Base-by-base conservation (phyloP, 2,329 filamentous ascomycete species). In the Alternaria alternata region DNA sequence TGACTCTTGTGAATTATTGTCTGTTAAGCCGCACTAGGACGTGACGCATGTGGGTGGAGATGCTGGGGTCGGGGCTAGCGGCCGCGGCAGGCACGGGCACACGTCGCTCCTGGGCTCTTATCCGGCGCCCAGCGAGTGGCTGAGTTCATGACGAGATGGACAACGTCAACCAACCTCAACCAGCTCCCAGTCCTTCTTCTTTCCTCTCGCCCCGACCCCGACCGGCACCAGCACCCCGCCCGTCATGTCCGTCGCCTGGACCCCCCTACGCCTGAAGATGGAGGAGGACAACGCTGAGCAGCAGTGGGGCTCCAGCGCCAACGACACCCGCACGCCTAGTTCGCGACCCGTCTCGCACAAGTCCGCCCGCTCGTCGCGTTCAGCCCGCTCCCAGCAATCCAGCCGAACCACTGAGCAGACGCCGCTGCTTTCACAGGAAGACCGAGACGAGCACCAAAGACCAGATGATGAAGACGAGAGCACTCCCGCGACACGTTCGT, bases 371-470 rank as follows among this genome's bases (percentile, higher is more conserved):
- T 79, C 77, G 7, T 74, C 71, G 51, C 71, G 61, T 57, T 78
- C 75, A 48, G 63, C 70, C 24, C 71, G 61, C 28, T 77, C 75
- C 36, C 68, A 74, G 46, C 61, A 70, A 39, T 76, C 75, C 16
- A 75, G 66, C 34, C 65, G 67, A 44, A 71, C 76, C 26, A 76
- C 77, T 26, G 80, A 82, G 61, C 61, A 75, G 60, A 81, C 80
- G 32, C 80, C 80, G 22, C 66, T 82, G 32, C 70, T 82, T 47
- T 63, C 71, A 22, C 62, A 70, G 58, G 65, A 73, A 34, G 70
- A 75, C 44, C 42, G 62, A 16, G 64, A 60, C 51, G 67, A 75
- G 39, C 57, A 72, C 46, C 68, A 67, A 8, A 60, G 67, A 43
- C 66, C 72, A 38, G 54, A 47, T 22, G 70, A 30, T 12, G 3